Base-by-base conservation (phyloP, 164 flowering plant genomes). In the Vitis riparia region DNA sequence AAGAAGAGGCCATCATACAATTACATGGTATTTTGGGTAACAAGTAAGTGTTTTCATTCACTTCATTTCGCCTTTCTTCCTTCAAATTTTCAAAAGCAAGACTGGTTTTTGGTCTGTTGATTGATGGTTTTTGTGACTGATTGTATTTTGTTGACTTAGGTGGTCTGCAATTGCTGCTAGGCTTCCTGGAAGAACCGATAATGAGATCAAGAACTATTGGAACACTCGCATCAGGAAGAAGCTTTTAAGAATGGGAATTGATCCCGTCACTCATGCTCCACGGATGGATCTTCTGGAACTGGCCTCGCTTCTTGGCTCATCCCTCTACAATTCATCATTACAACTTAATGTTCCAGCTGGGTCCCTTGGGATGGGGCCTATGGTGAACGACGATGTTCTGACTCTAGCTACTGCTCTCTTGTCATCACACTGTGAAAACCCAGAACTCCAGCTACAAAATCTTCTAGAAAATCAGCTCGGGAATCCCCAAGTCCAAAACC, bases 151-250 rank as follows among this genome's bases (percentile, higher is more conserved):
- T 29, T 11, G 8, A 15, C n/a, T 51, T 68, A 87, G 90, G 83
- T 87, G 88, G 88, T 87, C 91, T 11, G 79, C 82, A 0, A 87
- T 87, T 67, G 91, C 91, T 64, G 71, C 85, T 68, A 81, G 81
- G 11, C 73, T 87, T 69, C 88, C 90, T 0, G 90, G 90, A 50
- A 72, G 90, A 73, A 85, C 90, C 1, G 90, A 87, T 48, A 84
- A 87, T 8, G 90, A 87, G 67, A 82, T 87, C 69, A 87, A 87
- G 78, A 85, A 87, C 73, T 84, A 80, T 61, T 87, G 91, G 88
- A 87, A 87, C 76, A 87, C 88, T 48, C 80, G 82, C 65, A 81
- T 85, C 53, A 75, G 77, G 58, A 87, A 85, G 62, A 83, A 80
- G 67, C 87, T 87, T 3, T 65, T 80, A 11, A 73, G 81, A 65